A percentile compares a stretch with the other conserved stretches of the same genome.
These are phyloP conservation scores for Scutellaria galericulata DNA, from an alignment of 257 asterid genomes.

Conservation along the genomic window DNA sequence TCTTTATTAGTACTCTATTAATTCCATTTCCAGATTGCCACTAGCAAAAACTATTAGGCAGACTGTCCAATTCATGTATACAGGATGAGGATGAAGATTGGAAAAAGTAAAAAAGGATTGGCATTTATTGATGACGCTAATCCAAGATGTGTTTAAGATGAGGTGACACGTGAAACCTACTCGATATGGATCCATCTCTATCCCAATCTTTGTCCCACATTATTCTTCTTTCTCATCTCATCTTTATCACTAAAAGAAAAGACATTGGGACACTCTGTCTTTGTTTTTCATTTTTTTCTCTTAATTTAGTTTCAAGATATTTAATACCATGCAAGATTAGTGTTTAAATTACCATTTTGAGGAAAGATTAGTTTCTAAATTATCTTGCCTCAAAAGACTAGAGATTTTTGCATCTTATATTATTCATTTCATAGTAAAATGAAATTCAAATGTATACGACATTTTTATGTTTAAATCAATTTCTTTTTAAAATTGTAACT, in stretches of 20 bases:
- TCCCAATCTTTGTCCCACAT: slow-evolving; percentile 29
- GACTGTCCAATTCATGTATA: no score
- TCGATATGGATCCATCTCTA: slow-evolving; percentile 26
- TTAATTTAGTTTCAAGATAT: neutral
- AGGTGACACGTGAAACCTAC: slow-evolving; percentile 40
- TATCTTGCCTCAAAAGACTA: no score
- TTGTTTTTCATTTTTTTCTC: neutral
- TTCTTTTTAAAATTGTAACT: no score
- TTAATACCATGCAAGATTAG: neutral
- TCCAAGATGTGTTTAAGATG: slow-evolving; percentile 22
- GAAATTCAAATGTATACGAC: no score
- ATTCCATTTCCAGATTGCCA: no score
- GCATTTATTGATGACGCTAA: neutral
- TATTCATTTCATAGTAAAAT: no score
- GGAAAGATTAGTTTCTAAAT: no score
- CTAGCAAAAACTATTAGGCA: no score
- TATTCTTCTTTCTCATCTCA: slow-evolving; percentile 13
- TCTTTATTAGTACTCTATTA: no score
- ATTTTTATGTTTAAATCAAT: no score
- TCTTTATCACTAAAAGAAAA: slow-evolving; percentile 31
- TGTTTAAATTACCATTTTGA: no score
- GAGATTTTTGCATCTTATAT: no score
- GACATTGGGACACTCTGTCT: neutral
- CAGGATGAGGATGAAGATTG: neutral
- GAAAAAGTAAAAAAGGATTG: neutral